A percentile compares a stretch with the other conserved stretches of the same genome.
These are phyloP conservation scores for Pseudonitzschia multiseries DNA, from an alignment of 108 stramenopile genomes.

Conservation along the genomic window DNA sequence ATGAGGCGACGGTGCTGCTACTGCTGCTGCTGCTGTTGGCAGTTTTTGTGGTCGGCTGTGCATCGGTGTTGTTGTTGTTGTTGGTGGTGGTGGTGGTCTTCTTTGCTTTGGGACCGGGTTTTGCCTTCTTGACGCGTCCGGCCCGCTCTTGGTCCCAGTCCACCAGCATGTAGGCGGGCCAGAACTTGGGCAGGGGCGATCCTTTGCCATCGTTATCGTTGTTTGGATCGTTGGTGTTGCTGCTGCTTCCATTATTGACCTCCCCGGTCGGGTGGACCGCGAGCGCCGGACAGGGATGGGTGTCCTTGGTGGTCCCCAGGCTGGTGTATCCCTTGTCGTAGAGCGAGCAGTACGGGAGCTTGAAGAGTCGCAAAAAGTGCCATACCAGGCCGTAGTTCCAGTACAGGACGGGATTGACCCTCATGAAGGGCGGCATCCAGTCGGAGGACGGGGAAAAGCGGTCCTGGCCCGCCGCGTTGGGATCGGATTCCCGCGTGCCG, in stretches of 20 bases:
- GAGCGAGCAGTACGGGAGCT: conserved; percentile 90
- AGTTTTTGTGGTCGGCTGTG: not conserved
- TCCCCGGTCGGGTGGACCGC: conserved; percentile 28
- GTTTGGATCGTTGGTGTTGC: not conserved
- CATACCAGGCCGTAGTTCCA: conserved; percentile 94
- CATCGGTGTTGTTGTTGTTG: not conserved
- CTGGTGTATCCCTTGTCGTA: conserved; percentile 98
- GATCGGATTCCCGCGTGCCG: conserved; percentile 92
- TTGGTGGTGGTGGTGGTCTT: too few relatives aligned
- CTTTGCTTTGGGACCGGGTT: conserved; percentile 1
- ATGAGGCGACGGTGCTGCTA: not conserved
- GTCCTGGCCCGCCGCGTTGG: conserved; percentile 87
- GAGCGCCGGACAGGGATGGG: conserved; percentile 91
- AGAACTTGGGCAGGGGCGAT: conserved; percentile 46
- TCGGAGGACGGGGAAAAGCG: conserved; percentile 70
- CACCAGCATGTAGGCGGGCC: conserved; percentile 86
- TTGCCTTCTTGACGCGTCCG: conserved; percentile 55
- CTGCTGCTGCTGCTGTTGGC: not conserved
- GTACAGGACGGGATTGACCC: conserved; percentile 93
- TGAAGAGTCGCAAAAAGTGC: conserved; percentile 86
- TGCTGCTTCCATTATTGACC: not conserved
- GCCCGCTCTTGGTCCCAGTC: conserved; percentile 85
- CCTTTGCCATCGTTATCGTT: not conserved
- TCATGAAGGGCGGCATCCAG: conserved; percentile 98
- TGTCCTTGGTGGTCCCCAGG: conserved; percentile 90